These are phyloP conservation scores for Tulasnella sp. DNA, from an alignment of 768 basidiomycete species.

Conservation along the genomic window DNA sequence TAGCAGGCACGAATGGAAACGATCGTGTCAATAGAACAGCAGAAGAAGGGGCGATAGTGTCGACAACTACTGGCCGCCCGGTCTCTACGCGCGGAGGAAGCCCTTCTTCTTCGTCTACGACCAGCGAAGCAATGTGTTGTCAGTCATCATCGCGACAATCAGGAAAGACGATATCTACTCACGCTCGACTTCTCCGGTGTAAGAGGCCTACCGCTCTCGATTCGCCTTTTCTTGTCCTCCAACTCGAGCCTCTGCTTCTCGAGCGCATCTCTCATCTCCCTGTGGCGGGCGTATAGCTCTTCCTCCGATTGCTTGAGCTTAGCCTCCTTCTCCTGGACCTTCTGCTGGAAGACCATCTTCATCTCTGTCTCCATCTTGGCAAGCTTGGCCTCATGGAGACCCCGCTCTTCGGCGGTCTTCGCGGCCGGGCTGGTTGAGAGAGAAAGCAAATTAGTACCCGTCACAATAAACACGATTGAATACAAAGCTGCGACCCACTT, in stretches of 20 bases:
- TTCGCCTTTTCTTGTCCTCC: conserved; percentile 95
- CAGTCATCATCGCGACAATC: background rate
- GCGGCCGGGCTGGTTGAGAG: conserved; percentile 72
- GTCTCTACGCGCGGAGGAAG: conserved; percentile 54
- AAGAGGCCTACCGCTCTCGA: conserved; percentile 88
- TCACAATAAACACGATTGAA: background rate
- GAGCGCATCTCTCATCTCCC: conserved; percentile 98
- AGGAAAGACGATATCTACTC: conserved; percentile 29
- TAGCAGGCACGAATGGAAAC: conserved; percentile 33
- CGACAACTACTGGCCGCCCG: background rate
- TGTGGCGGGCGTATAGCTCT: conserved; percentile 95
- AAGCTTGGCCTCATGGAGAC: conserved; percentile 93
- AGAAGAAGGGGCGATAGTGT: conserved; percentile 1
- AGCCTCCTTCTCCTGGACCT: conserved; percentile 98
- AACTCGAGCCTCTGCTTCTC: conserved; percentile 93
- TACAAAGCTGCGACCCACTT: conserved; percentile 76
- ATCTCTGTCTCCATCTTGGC: conserved; percentile 99
- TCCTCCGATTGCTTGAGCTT: conserved; percentile 99
- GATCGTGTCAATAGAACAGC: conserved; percentile 24
- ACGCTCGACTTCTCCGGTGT: conserved; percentile 88
- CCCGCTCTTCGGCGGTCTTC: conserved; percentile 90
- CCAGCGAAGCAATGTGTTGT: background rate
- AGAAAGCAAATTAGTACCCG: too few relatives aligned
- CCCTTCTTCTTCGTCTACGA: conserved; percentile 64
- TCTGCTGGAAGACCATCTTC: conserved; percentile 99